phyloP scores from a whole-genome alignment of 2,329 filamentous ascomycete genomes.

The Blastomyces gilchristii region DNA sequence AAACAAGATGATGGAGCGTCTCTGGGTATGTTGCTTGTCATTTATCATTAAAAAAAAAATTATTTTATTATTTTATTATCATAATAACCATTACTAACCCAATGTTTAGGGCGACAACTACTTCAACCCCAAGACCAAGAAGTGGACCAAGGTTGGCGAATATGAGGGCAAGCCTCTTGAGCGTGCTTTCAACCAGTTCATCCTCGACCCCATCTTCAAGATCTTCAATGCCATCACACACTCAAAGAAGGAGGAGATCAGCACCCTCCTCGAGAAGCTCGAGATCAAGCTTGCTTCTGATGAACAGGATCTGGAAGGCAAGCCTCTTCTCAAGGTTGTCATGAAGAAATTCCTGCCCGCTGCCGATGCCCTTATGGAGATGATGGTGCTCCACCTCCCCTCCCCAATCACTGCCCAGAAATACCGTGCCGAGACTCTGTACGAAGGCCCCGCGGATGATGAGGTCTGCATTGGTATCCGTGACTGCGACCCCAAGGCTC shows the following conservation, averaged over 20 bases:
- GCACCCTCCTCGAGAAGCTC: slow-evolving; percentile 79
- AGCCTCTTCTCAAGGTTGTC: slow-evolving; percentile 92
- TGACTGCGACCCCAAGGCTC: slow-evolving; percentile 94
- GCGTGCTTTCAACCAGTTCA: slow-evolving; percentile 99
- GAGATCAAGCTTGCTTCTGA: slow-evolving; percentile 79
- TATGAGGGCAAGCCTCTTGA: slow-evolving; percentile 82
- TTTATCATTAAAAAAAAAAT: not conserved
- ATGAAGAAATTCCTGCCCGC: slow-evolving; percentile 99
- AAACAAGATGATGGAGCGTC: slow-evolving; percentile 99
- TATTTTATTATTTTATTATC: not conserved
- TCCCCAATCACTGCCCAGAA: slow-evolving; percentile 91
- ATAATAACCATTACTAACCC: slow-evolving; percentile 17
- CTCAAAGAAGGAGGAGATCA: slow-evolving; percentile 92
- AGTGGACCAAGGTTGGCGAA: slow-evolving; percentile 86
- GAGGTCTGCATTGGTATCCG: slow-evolving; percentile 91
- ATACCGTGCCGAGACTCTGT: slow-evolving; percentile 97
- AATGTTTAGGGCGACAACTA: slow-evolving; percentile 72
- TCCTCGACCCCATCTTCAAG: slow-evolving; percentile 98
- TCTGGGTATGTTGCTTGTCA: slow-evolving; percentile 62
- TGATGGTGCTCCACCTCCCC: slow-evolving; percentile 99
- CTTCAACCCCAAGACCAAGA: slow-evolving; percentile 99
- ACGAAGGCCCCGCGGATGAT: slow-evolving; percentile 93
- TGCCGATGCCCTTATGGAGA: slow-evolving; percentile 95
- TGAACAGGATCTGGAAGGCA: slow-evolving; percentile 91
- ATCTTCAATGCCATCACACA: slow-evolving; percentile 96